Evolutionary conservation across 441 rosid species (phyloP).

Genomic region (Raphanus hybrid): DNA sequence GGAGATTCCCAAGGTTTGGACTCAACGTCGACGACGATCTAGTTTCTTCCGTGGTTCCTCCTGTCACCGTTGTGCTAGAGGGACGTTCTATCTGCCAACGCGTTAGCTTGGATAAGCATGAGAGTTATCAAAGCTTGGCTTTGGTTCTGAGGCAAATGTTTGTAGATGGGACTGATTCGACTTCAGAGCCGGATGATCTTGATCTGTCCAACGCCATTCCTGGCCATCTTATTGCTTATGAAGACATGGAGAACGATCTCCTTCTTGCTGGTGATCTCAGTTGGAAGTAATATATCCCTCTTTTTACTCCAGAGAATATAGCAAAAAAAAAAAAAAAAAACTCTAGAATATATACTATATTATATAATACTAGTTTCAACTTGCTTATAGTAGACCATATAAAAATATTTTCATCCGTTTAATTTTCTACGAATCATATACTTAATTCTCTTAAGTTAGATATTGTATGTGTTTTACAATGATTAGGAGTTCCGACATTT

Average conservation of each 20-base stretch:
- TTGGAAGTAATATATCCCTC: slow-evolving; percentile 64
- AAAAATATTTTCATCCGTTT: neutral
- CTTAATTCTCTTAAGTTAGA: no score
- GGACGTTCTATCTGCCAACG: slow-evolving; percentile 94
- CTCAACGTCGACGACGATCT: slow-evolving; percentile 65
- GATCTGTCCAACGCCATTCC: slow-evolving; percentile 85
- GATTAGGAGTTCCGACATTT: neutral
- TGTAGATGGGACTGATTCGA: slow-evolving; percentile 52
- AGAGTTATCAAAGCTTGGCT: slow-evolving; percentile 79
- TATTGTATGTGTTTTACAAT: no score
- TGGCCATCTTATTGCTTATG: slow-evolving; percentile 79
- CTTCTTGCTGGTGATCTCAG: slow-evolving; percentile 90
- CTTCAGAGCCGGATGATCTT: slow-evolving; percentile 39
- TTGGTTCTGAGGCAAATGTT: slow-evolving; percentile 82
- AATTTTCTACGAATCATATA: neutral
- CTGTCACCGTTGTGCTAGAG: slow-evolving; percentile 83
- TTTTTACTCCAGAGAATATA: neutral
- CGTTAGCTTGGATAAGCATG: slow-evolving; percentile 75
- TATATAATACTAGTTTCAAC: neutral
- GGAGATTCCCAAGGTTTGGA: slow-evolving; percentile 46
- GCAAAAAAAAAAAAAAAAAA: neutral
- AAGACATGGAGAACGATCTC: slow-evolving; percentile 90
- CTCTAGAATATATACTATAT: neutral
- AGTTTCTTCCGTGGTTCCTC: slow-evolving; percentile 69
- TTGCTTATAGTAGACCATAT: neutral